These are phyloP conservation scores for Ceratocystis cubensis DNA, from an alignment of 2,329 filamentous ascomycete genomes.

Conservation along the genomic window DNA sequence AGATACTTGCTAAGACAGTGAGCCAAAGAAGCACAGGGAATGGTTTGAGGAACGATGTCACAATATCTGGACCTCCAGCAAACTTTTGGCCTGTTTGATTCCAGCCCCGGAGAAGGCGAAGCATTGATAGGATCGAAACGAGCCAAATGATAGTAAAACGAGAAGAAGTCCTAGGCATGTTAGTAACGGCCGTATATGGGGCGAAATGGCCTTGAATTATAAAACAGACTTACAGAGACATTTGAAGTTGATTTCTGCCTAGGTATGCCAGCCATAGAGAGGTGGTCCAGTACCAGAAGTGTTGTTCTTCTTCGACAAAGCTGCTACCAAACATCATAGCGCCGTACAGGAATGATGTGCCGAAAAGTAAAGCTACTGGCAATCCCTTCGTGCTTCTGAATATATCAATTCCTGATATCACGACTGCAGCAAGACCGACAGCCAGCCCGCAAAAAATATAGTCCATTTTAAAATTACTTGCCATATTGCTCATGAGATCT, in stretches of 20 bases:
- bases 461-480: slow-evolving; percentile 76
- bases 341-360: slow-evolving; percentile 50
- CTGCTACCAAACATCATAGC: slow-evolving; percentile 96
- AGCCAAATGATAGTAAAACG: slow-evolving; percentile 27
- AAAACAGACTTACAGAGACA: not conserved
- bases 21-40: slow-evolving; percentile 61
- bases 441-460: slow-evolving; percentile 34
- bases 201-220: not conserved
- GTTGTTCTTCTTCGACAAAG: slow-evolving; percentile 95
- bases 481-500: slow-evolving; percentile 69
- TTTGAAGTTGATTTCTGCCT: slow-evolving; percentile 31
- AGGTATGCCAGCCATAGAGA: slow-evolving; percentile 55
- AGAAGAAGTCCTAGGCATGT: slow-evolving; percentile 18
- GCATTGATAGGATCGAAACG: slow-evolving; percentile 41
- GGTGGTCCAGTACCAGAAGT: slow-evolving; percentile 93
- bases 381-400: slow-evolving; percentile 19
- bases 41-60: slow-evolving; percentile 53
- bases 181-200: not conserved
- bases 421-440: slow-evolving; percentile 32
- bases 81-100: slow-evolving; percentile 97
- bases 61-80: slow-evolving; percentile 79
- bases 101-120: slow-evolving; percentile 65
- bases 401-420: slow-evolving; percentile 23
- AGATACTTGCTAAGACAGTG: slow-evolving; percentile 57
- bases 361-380: slow-evolving; percentile 32